phyloP scores from a whole-genome alignment of 495 filamentous ascomycete genomes.

The Talaromyces trachyspermus region DNA sequence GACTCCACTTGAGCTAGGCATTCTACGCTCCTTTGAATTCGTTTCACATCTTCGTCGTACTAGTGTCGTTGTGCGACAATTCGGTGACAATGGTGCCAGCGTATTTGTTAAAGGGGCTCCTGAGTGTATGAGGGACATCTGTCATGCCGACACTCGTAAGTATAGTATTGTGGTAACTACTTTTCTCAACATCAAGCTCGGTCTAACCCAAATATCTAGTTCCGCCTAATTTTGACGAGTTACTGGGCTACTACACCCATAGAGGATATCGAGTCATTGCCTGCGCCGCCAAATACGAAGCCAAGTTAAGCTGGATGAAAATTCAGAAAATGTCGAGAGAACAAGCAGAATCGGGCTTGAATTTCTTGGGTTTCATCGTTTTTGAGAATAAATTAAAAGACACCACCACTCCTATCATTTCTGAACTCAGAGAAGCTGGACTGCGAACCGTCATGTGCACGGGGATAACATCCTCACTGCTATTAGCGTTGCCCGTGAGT shows the following conservation, averaged over 20 bases:
- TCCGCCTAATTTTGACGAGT: constrained; percentile 81
- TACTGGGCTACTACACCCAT: constrained; percentile 83
- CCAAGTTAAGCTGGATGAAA: constrained; percentile 84
- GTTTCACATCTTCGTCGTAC: constrained; percentile 90
- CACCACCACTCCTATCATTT: constrained; percentile 65
- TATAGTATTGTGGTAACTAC: constrained; percentile 9
- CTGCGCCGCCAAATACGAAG: constrained; percentile 82
- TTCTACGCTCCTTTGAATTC: constrained; percentile 88
- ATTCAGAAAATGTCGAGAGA: constrained; percentile 84
- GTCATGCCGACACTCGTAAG: constrained; percentile 68
- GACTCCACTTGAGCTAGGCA: constrained; percentile 66
- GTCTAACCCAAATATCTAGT: constrained; percentile 36
- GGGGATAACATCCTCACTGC: constrained; percentile 98
- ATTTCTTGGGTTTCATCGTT: constrained; percentile 92
- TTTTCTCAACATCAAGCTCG: neutral
- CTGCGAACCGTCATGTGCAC: constrained; percentile 97
- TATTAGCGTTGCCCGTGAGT: constrained; percentile 92
- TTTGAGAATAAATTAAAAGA: constrained; percentile 98
- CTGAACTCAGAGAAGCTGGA: constrained; percentile 74
- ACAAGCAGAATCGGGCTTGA: constrained; percentile 73
- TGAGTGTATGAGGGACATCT: constrained; percentile 93
- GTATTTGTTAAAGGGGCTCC: constrained; percentile 96
- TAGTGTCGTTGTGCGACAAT: constrained; percentile 85
- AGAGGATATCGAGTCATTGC: constrained; percentile 96
- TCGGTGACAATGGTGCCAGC: constrained; percentile 68